Base-by-base conservation (phyloP, 1,284 basidiomycete genomes). In the Rhodofomes roseus region DNA sequence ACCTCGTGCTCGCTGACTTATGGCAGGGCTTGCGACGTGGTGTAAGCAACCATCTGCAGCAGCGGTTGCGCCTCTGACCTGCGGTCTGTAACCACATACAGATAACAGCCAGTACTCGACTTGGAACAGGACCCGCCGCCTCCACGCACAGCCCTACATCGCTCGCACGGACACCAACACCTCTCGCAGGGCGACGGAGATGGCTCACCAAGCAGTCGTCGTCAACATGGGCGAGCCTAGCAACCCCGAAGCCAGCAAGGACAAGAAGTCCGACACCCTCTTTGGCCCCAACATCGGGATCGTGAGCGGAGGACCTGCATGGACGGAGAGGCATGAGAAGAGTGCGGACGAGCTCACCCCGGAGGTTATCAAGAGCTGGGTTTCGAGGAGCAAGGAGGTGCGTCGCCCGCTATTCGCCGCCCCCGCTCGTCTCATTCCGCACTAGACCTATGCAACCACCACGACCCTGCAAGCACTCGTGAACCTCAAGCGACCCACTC, bases 401-500 rank as follows among this genome's bases (percentile, higher is more conserved):
- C 67, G 78, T 66, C 25, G 23, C 37, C 50, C 46, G 54, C 50
- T 51, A 25, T 36, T n/a, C 43, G 53, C 56, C 43, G 53, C 16
- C 9, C 16, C 22, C 36, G 20, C 36, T 40, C 54, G 31, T 34
- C n/a, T 51, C 46, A 55, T 23, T 25, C 31, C n/a, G 37, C 36
- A 31, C 7, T 62, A 93, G 90, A 74, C 84, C 16, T 81, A 87
- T 9, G 89, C 93, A 66, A 85, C 92, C 0, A 95, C 93, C 0
- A 96, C 93, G 0, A 95, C 93, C 1, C 79, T 96, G 0, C 93
- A 96, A 76, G 93, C 93, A 0, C 81, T 95, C 34, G 93, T 96
- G 62, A 95, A 95, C 69, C 84, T 96, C 67, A 95, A 95, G 71
- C 85, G 93, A 8, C 94, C 93, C 0, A 87, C 91, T 1, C 79